phyloP scores from a whole-genome alignment of 2,329 filamentous ascomycete species.

The Penicillium freii region DNA sequence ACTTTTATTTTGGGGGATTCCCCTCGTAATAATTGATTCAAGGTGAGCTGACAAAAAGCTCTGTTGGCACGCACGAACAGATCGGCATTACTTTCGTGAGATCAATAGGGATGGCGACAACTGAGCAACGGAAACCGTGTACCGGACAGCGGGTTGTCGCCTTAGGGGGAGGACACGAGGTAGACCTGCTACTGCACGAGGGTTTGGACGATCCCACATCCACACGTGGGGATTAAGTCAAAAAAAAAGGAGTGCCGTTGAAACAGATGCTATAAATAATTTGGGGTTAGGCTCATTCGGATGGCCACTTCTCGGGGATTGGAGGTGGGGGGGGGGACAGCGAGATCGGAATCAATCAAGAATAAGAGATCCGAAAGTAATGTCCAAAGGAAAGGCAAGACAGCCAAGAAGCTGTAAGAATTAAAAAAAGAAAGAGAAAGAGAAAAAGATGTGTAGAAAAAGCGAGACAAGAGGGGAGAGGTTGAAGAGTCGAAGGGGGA shows the following conservation, averaged over 20 bases:
- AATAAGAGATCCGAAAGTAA: conserved; percentile 5
- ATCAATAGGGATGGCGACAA: conserved; percentile 17
- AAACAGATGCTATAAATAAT: conserved; percentile 19
- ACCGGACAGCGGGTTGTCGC: conserved; percentile 28
- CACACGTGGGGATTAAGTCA: conserved; percentile 19
- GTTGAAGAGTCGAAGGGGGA: conserved; percentile 9
- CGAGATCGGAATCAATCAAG: conserved; percentile 4
- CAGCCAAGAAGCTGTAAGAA: background rate
- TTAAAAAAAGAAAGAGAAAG: conserved; percentile 4
- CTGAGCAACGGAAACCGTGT: conserved; percentile 22
- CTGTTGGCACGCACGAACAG: conserved; percentile 25
- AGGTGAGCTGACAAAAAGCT: conserved; percentile 27
- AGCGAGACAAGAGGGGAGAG: conserved; percentile 12
- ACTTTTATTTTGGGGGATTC: conserved; percentile 8
- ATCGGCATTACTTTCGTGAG: conserved; percentile 34
- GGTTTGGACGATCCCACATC: conserved; percentile 14
- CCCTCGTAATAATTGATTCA: conserved; percentile 17
- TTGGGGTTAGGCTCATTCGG: conserved; percentile 11
- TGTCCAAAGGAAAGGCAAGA: conserved; percentile 9
- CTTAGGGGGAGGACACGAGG: conserved; percentile 17
- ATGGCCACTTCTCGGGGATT: conserved; percentile 6
- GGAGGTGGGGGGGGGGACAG: conserved; percentile 1
- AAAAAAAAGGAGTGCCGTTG: conserved; percentile 17
- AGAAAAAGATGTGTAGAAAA: conserved; percentile 5
- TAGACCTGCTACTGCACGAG: conserved; percentile 38